Base-by-base conservation (phyloP, 176 grass and related monocot species). In the Poa annua region DNA sequence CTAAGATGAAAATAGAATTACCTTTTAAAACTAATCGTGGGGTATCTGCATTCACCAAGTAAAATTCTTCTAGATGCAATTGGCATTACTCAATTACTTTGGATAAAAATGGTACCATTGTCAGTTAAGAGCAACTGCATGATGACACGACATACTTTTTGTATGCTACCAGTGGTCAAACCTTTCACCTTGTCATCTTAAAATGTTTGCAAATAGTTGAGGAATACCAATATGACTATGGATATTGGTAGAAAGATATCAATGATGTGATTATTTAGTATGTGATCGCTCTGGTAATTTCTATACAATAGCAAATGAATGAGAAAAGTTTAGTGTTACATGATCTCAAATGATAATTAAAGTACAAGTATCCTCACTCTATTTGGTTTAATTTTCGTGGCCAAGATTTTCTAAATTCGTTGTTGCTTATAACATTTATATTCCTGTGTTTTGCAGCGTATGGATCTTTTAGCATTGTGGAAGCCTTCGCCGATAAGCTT, bases 381-480 rank as follows among this genome's bases (percentile, higher is more conserved):
- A 26, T 38, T 77, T 70, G 6, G 6, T 70, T 53, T 34, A 57
- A 68, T 52, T n/a, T 62, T 55, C 61, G 13, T 8, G 8, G n/a
- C 70, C 25, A 75, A 45, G 13, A 29, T 74, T 65, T 79, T 64
- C 22, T 83, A 54, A 24, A 21, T 53, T 41, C 0, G 0, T 83
- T 72, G 29, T 34, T 78, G 26, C 9, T 57, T 69, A 2, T 68
- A 81, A 87, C 29, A 69, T 70, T 67, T 36, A 7, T 79, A 78
- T 85, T 36, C 11, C 35, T 74, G 32, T 81, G 45, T 84, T 71
- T 66, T 91, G 66, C 90, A 97, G 95, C 86, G 13, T 97, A 93
- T 88, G 92, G 95, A 95, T 94, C 95, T 53, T 97, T 97, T 92
- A 94, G 86, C 75, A 88, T 97, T 65, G 88, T 75, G 49, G 90